These are phyloP conservation scores for Fusarium equiseti DNA, from an alignment of 2,329 filamentous ascomycete genomes.

Conservation along the genomic window DNA sequence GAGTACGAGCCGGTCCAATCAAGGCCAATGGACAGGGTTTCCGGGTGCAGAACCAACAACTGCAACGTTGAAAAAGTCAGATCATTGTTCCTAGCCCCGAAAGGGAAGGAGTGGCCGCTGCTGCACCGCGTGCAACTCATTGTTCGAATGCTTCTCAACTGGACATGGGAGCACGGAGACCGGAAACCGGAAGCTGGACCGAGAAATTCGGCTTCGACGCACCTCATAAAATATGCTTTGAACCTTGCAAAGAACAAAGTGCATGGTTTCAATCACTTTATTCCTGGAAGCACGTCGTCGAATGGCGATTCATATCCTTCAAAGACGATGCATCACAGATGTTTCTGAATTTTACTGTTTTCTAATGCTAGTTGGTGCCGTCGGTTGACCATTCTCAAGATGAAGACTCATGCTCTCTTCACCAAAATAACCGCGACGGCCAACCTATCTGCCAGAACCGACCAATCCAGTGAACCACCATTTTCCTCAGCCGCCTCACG, in stretches of 20 bases:
- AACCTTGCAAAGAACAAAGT: neutral
- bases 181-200: neutral
- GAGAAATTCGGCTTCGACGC: no score
- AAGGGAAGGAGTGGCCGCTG: neutral
- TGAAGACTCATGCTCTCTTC: neutral
- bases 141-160: neutral
- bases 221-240: no score
- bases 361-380: neutral
- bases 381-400: neutral
- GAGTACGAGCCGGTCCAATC: neutral
- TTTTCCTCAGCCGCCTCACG: neutral
- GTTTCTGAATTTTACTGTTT: neutral
- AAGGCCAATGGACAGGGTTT: neutral
- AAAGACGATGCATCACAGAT: neutral
- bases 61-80: neutral
- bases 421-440: neutral
- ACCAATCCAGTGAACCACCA: neutral
- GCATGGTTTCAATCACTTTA: neutral
- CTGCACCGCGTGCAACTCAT: neutral
- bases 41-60: neutral
- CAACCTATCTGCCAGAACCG: neutral
- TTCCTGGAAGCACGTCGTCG: neutral
- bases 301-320: neutral
- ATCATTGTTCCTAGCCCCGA: neutral
- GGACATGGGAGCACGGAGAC: neutral